Evolutionary conservation across 768 basidiomycete genomes (phyloP).

Genomic region (Mycena galericulata): DNA sequence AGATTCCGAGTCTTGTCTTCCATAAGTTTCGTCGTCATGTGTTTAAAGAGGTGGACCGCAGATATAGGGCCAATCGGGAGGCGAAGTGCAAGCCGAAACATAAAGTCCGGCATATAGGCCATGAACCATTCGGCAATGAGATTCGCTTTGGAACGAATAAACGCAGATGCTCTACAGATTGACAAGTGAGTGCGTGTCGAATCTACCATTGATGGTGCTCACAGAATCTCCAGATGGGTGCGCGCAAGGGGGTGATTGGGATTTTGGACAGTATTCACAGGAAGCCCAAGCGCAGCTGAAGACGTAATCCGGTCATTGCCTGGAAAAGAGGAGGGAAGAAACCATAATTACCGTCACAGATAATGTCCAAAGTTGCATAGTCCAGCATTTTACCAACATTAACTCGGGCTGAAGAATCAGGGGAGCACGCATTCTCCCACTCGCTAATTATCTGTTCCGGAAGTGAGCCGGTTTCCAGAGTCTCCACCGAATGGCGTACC

Average conservation of each 20-base stretch:
- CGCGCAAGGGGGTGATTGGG: constrained; percentile 11
- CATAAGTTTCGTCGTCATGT: constrained; percentile 21
- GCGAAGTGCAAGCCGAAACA: constrained; percentile 19
- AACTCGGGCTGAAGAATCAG: constrained; percentile 15
- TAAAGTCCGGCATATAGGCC: constrained; percentile 17
- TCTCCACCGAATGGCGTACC: background rate
- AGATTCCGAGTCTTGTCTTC: constrained; percentile 15
- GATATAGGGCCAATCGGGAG: constrained; percentile 15
- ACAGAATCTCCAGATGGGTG: constrained; percentile 21
- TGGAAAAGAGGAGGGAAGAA: too few relatives aligned
- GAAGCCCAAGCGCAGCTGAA: constrained; percentile 15
- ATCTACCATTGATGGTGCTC: constrained; percentile 17
- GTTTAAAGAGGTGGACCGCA: constrained; percentile 16
- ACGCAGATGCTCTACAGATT: constrained; percentile 18
- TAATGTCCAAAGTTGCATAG: constrained; percentile 8
- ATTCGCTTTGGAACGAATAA: constrained; percentile 15
- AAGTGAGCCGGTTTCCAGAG: background rate
- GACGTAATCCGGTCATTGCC: too few relatives aligned
- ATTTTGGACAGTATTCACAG: constrained; percentile 19
- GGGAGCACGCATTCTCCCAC: background rate
- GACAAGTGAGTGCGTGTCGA: constrained; percentile 10
- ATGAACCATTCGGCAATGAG: constrained; percentile 18
- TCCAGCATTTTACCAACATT: constrained; percentile 2
- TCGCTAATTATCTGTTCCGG: background rate
- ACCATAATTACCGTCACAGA: too few relatives aligned